These are phyloP conservation scores for Coemansia sp. DNA, from an alignment of 192 early-diverging fungal species.

Conservation along the genomic window DNA sequence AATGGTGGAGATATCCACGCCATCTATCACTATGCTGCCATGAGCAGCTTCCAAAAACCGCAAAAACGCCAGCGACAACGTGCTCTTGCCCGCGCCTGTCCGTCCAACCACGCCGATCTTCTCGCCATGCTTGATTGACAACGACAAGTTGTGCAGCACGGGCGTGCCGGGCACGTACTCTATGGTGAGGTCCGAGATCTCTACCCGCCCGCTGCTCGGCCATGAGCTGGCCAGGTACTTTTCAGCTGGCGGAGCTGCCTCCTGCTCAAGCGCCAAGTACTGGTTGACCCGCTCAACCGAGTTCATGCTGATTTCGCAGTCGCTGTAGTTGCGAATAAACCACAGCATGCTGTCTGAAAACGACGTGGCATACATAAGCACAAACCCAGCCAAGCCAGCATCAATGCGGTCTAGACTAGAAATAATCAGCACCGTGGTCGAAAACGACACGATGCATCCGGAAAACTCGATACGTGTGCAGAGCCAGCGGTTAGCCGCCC, in stretches of 20 bases:
- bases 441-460: slow-evolving; percentile 74
- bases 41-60: slow-evolving; percentile 70
- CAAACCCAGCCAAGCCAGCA: slow-evolving; percentile 85
- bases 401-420: slow-evolving; percentile 58
- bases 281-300: slow-evolving; percentile 85
- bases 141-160: slow-evolving; percentile 75
- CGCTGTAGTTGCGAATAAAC: slow-evolving; percentile 75
- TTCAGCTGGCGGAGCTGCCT: slow-evolving; percentile 44
- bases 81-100: slow-evolving; percentile 83
- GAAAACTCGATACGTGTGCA: slow-evolving; percentile 79
- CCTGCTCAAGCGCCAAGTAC: slow-evolving; percentile 80
- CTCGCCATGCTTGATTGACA: slow-evolving; percentile 65
- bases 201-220: slow-evolving; percentile 71
- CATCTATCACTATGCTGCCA: slow-evolving; percentile 72
- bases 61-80: slow-evolving; percentile 70
- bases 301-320: slow-evolving; percentile 87
- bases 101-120: slow-evolving; percentile 93
- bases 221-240: slow-evolving; percentile 57
- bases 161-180: slow-evolving; percentile 77
- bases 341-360: slow-evolving; percentile 82
- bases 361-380: slow-evolving; percentile 78
- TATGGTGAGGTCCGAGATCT: slow-evolving; percentile 64
- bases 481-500: slow-evolving; percentile 91
- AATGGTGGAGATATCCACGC: slow-evolving; percentile 67
- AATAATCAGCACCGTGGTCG: slow-evolving; percentile 67